Conservation (phyloP, 345 rosid genomes). For the Pelargonium nanum region DNA sequence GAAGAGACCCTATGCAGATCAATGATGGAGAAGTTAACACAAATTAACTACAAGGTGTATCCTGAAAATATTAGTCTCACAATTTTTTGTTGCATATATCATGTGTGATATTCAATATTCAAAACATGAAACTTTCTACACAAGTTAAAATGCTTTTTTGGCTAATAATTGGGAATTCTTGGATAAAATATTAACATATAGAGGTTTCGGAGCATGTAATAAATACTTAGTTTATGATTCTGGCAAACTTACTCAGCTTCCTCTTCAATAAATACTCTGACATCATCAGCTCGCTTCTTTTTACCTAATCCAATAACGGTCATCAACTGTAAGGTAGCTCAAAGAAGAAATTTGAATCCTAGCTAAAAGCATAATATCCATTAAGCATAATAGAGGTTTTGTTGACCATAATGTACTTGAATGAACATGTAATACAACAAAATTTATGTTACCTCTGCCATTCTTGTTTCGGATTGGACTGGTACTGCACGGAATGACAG, state of each 20-base stretch:
- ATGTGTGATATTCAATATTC: neutral
- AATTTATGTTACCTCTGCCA: slow-evolving; percentile 29
- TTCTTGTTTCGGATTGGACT: slow-evolving; percentile 22
- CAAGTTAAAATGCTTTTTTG: neutral
- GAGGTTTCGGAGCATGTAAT: neutral
- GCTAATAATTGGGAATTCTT: neutral
- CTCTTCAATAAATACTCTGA: slow-evolving; percentile 51
- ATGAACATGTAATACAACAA: no score
- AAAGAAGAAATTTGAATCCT: neutral
- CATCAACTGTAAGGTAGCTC: slow-evolving; percentile 10
- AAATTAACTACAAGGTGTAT: neutral
- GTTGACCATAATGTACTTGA: neutral
- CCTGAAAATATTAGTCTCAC: neutral
- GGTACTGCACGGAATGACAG: slow-evolving; percentile 10
- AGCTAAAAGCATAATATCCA: no score
- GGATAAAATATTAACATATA: neutral
- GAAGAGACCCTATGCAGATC: slow-evolving; percentile 59
- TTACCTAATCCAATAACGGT: slow-evolving; percentile 39
- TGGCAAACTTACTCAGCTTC: slow-evolving; percentile 73
- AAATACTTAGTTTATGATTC: neutral
- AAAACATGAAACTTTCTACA: neutral
- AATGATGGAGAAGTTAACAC: slow-evolving; percentile 4
- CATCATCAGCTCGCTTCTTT: slow-evolving; percentile 31
- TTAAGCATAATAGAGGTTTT: neutral
- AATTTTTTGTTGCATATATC: neutral